Evolutionary conservation across 495 filamentous ascomycete genomes (phyloP).

Genomic region (Trichocladium uniseriatum): DNA sequence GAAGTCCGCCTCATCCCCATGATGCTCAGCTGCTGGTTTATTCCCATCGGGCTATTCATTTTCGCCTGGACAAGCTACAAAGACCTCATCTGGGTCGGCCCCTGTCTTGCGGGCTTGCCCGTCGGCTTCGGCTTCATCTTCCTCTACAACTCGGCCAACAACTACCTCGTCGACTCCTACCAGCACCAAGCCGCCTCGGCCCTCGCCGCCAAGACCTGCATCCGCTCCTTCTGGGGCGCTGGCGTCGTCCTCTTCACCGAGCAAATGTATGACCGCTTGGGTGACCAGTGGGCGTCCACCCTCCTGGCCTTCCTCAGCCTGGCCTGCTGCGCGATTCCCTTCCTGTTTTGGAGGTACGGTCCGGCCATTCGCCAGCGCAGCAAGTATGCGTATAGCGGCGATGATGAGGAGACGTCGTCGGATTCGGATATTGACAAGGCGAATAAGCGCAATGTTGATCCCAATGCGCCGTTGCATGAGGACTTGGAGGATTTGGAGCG

Average conservation of each 20-base stretch:
- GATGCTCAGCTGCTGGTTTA: constrained; percentile 75
- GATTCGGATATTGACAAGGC: constrained; percentile 20
- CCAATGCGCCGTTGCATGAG: constrained; percentile 14
- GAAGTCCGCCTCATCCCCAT: constrained; percentile 73
- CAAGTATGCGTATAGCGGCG: constrained; percentile 54
- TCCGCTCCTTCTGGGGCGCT: constrained; percentile 74
- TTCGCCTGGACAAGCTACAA: constrained; percentile 77
- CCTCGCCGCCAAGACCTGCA: constrained; percentile 73
- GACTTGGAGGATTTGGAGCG: constrained; percentile 30
- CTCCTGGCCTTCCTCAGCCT: constrained; percentile 63
- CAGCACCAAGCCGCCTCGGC: constrained; percentile 79
- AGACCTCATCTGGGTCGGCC: constrained; percentile 57
- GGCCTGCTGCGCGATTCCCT: constrained; percentile 68
- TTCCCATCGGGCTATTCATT: constrained; percentile 71
- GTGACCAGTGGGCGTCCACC: constrained; percentile 64
- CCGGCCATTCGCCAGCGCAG: constrained; percentile 54
- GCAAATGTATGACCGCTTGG: constrained; percentile 67
- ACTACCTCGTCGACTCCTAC: constrained; percentile 75
- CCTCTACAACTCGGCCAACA: constrained; percentile 76
- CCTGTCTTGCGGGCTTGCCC: constrained; percentile 61
- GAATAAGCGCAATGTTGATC: constrained; percentile 14
- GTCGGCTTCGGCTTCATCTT: constrained; percentile 83
- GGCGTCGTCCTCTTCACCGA: constrained; percentile 64
- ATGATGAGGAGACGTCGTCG: constrained; percentile 25
- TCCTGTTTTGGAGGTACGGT: constrained; percentile 66